Conservation (phyloP, 2,329 filamentous ascomycete genomes). For the Aspergillus hiratsukae region DNA sequence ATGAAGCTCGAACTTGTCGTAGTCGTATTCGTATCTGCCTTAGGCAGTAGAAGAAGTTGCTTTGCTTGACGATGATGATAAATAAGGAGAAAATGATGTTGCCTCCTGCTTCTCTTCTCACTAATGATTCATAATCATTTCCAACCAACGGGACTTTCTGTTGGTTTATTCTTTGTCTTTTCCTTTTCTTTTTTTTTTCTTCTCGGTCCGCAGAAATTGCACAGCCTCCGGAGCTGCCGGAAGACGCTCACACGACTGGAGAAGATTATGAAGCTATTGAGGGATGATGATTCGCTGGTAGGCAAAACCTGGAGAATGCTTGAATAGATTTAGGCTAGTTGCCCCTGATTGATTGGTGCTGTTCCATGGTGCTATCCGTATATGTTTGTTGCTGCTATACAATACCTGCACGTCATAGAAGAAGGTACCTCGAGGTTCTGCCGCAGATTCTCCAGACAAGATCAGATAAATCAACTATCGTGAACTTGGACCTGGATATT, state of each 20-base stretch:
- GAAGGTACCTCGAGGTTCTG: background rate
- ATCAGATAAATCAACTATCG: background rate
- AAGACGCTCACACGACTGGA: conserved; percentile 3
- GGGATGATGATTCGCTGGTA: background rate
- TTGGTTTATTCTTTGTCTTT: background rate
- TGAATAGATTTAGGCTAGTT: background rate
- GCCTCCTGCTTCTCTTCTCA: background rate
- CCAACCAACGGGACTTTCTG: background rate
- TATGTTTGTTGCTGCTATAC: background rate
- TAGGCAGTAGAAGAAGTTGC: background rate
- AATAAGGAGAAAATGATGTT: background rate
- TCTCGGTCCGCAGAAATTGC: conserved; percentile 5
- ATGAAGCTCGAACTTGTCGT: background rate
- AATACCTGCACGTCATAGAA: background rate
- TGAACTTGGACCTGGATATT: background rate
- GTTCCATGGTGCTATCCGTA: background rate
- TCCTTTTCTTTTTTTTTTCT: no score
- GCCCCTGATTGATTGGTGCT: background rate
- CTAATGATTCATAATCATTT: background rate
- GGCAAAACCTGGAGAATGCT: background rate
- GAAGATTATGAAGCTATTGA: background rate
- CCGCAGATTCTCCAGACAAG: background rate
- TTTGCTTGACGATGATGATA: no score
- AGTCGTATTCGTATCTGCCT: conserved; percentile 7
- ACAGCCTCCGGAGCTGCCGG: conserved; percentile 17